Evolutionary conservation across 257 asterid species (phyloP).

Genomic region (Lycium ferocissimum): DNA sequence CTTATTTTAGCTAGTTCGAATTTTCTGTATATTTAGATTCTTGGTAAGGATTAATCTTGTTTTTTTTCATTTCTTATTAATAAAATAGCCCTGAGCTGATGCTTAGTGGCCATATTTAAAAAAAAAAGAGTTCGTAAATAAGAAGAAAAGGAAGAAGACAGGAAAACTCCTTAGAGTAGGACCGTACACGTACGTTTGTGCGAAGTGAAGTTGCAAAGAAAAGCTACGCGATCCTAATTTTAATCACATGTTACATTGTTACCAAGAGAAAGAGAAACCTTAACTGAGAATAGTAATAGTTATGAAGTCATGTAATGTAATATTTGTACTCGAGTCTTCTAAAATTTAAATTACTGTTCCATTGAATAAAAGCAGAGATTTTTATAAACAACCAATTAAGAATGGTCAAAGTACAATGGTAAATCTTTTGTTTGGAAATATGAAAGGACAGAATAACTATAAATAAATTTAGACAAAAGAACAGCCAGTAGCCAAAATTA

Average conservation of each 20-base stretch:
- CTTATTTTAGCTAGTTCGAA: too few relatives aligned
- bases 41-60: too few relatives aligned
- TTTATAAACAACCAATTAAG: background rate
- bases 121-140: too few relatives aligned
- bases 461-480: background rate
- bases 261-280: background rate
- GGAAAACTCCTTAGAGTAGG: too few relatives aligned
- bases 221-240: too few relatives aligned
- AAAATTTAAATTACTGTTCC: background rate
- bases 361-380: background rate
- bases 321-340: background rate
- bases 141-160: too few relatives aligned
- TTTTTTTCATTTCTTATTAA: too few relatives aligned
- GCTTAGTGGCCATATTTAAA: too few relatives aligned
- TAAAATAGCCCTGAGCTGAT: too few relatives aligned
- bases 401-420: background rate
- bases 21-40: too few relatives aligned
- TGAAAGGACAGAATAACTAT: background rate
- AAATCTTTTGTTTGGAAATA: background rate
- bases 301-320: background rate
- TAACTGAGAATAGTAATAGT: background rate
- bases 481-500: background rate
- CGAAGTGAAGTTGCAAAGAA: too few relatives aligned
- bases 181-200: too few relatives aligned
- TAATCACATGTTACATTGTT: background rate